Conservation (phyloP, 352 stramenopile genomes). For the Pythium rhizo-oryzae region DNA sequence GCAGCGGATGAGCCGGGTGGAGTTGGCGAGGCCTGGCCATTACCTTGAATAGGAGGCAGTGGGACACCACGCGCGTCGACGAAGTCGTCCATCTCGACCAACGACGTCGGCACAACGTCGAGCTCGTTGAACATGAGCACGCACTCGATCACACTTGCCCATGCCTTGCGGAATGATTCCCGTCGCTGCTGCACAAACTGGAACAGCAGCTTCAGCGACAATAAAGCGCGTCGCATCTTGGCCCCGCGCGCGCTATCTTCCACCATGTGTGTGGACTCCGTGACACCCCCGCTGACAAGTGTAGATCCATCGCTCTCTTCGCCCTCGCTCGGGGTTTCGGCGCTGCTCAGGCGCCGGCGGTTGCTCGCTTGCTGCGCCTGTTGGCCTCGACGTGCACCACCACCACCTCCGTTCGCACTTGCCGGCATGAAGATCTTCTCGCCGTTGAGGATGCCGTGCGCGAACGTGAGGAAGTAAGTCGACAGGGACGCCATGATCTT, state of each 20-base stretch:
- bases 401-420: constrained; percentile 24
- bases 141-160: constrained; percentile 82
- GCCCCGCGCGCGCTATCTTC: constrained; percentile 68
- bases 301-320: constrained; percentile 13
- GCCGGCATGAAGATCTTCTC: constrained; percentile 82
- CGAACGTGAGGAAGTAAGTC: constrained; percentile 86
- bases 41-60: constrained; percentile 71
- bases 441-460: constrained; percentile 79
- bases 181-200: constrained; percentile 84
- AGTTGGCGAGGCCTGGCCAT: constrained; percentile 19
- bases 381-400: constrained; percentile 1
- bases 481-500: constrained; percentile 78
- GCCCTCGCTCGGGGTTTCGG: constrained; percentile 18
- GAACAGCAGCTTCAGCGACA: constrained; percentile 83
- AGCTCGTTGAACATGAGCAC: constrained; percentile 90
- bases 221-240: constrained; percentile 74
- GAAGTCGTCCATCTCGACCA: constrained; percentile 91
- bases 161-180: constrained; percentile 80
- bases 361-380: constrained; percentile 6
- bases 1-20: constrained; percentile 15
- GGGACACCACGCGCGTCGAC: constrained; percentile 83
- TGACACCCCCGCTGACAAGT: neutral
- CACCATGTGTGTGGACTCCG: constrained; percentile 35
- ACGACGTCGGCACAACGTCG: constrained; percentile 77
- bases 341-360: constrained; percentile 16